Evolutionary conservation across 495 filamentous ascomycete genomes (phyloP).

Genomic region (Talaromyces ruber): DNA sequence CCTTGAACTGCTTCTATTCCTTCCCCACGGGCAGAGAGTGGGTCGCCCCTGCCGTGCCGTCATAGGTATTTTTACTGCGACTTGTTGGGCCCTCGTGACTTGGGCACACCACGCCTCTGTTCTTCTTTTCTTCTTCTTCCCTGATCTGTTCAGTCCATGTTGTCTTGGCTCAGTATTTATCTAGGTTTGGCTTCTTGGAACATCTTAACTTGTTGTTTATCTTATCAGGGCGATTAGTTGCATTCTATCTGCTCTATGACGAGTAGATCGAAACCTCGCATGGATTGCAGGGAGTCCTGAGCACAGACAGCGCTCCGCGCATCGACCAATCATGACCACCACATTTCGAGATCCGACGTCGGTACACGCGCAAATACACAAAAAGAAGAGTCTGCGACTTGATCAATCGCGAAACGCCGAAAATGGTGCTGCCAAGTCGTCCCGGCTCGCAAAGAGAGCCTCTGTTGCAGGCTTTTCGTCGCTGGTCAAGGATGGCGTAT

Average conservation of each 20-base stretch:
- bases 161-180: not conserved
- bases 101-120: not conserved
- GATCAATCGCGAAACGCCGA: constrained; percentile 2
- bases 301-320: not conserved
- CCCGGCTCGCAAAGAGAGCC: constrained; percentile 7
- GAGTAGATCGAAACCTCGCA: not conserved
- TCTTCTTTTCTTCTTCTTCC: not conserved
- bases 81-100: not conserved
- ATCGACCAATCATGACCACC: constrained; percentile 6
- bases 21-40: not conserved
- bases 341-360: constrained; percentile 8
- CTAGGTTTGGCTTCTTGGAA: not conserved
- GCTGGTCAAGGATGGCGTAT: constrained; percentile 24
- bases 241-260: not conserved
- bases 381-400: not conserved
- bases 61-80: not conserved
- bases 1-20: too few species aligned
- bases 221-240: not conserved
- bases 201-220: not conserved
- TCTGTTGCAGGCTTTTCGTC: constrained; percentile 29
- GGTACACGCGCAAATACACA: constrained; percentile 6
- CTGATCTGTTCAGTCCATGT: not conserved
- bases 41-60: not conserved
- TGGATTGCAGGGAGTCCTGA: not conserved
- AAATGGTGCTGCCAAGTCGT: constrained; percentile 4